phyloP scores from a whole-genome alignment of 805 yeast genomes.

The Wickerhamiella vanderwaltii region DNA sequence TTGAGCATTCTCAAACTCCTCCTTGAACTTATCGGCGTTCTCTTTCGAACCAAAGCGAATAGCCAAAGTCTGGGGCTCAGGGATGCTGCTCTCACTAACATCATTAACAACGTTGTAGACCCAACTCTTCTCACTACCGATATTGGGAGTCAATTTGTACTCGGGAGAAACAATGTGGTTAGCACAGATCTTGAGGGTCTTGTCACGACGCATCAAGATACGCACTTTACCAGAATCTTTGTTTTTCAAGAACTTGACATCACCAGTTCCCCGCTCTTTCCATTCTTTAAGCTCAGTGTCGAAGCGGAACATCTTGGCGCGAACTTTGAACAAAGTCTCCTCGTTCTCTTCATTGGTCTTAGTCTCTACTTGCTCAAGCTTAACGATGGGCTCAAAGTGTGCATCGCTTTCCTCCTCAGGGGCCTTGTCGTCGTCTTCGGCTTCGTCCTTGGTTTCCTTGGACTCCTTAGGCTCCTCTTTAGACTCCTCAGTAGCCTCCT shows the following conservation, averaged over 20 bases:
- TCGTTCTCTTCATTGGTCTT: slow-evolving; percentile 92
- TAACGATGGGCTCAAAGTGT: slow-evolving; percentile 92
- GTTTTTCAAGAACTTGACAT: slow-evolving; percentile 88
- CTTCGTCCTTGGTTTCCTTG: slow-evolving; percentile 32
- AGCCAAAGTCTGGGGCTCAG: slow-evolving; percentile 94
- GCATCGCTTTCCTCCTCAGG: slow-evolving; percentile 67
- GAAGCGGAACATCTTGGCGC: slow-evolving; percentile 92
- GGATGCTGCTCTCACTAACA: slow-evolving; percentile 75
- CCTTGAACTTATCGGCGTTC: slow-evolving; percentile 89
- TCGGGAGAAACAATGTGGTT: slow-evolving; percentile 74
- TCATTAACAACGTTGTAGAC: slow-evolving; percentile 92
- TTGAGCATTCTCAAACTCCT: slow-evolving; percentile 79
- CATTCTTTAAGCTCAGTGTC: slow-evolving; percentile 54
- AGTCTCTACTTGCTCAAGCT: slow-evolving; percentile 89
- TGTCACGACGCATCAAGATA: slow-evolving; percentile 96
- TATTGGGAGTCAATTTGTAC: slow-evolving; percentile 76
- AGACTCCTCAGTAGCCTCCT: slow-evolving; percentile 26
- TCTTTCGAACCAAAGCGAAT: slow-evolving; percentile 61
- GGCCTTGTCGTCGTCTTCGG: slow-evolving; percentile 39
- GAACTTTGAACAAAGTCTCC: slow-evolving; percentile 66
- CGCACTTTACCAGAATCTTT: slow-evolving; percentile 72
- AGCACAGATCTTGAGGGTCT: slow-evolving; percentile 95
- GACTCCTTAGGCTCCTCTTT: slow-evolving; percentile 26
- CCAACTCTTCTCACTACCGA: slow-evolving; percentile 97
- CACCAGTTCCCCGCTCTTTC: slow-evolving; percentile 99